phyloP scores from a whole-genome alignment of 768 basidiomycete species.

The Mycena pura region DNA sequence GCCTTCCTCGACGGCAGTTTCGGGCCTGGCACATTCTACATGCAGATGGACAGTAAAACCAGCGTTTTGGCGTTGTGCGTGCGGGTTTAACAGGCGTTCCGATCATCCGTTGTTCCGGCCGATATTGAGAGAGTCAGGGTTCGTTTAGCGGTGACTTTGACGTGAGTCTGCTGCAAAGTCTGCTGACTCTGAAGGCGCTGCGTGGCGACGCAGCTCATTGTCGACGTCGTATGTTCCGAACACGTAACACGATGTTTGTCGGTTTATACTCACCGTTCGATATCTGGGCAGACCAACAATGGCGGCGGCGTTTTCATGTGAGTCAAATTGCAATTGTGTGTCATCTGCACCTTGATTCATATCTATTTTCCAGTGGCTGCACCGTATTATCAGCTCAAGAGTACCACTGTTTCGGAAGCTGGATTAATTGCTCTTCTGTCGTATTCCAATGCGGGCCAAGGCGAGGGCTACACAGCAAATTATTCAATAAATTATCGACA shows the following conservation, averaged over 20 bases:
- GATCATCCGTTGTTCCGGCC: conserved; percentile 49
- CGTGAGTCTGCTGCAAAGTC: conserved; percentile 51
- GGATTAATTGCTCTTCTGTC: conserved; percentile 21
- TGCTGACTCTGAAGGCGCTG: conserved; percentile 50
- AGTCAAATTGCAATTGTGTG: conserved; percentile 22
- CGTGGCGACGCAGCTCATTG: conserved; percentile 63
- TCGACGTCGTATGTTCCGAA: conserved; percentile 58
- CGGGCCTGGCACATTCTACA: conserved; percentile 59
- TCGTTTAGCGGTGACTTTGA: conserved; percentile 60
- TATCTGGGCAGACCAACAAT: conserved; percentile 49
- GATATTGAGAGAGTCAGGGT: conserved; percentile 34
- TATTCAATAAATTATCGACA: conserved; percentile 48
- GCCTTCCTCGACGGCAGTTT: conserved; percentile 54
- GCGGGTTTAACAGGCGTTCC: not conserved
- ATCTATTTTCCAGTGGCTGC: conserved; percentile 44
- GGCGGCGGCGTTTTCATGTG: conserved; percentile 68
- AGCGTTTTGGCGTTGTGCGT: conserved; percentile 39
- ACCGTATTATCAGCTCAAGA: conserved; percentile 53
- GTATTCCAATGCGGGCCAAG: not conserved
- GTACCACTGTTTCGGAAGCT: conserved; percentile 58
- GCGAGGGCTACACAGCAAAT: too few species aligned
- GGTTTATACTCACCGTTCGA: too few species aligned
- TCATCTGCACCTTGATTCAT: not conserved
- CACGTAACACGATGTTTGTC: not conserved
- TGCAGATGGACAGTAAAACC: conserved; percentile 57